Evolutionary conservation across 164 flowering plant species (phyloP).

Genomic region (Aristolochia californica): DNA sequence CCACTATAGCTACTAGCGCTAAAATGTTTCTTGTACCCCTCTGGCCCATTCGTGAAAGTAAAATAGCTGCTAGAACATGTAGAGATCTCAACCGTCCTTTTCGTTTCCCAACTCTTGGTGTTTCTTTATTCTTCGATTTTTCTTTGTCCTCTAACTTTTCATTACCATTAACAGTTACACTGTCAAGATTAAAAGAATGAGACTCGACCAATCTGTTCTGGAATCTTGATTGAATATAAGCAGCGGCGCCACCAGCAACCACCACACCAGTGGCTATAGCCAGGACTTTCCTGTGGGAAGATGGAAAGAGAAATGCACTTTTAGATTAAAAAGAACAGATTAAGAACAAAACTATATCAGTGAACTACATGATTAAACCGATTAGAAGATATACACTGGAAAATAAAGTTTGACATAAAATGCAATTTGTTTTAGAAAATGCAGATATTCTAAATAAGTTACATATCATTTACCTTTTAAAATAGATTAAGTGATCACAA

Average conservation of each 20-base stretch:
- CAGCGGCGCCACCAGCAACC: constrained; percentile 86
- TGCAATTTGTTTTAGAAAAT: too few species aligned
- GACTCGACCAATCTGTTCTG: constrained; percentile 15
- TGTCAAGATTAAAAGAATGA: constrained; percentile 24
- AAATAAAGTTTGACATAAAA: too few species aligned
- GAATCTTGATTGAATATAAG: constrained; percentile 52
- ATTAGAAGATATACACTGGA: background rate
- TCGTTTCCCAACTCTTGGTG: constrained; percentile 29
- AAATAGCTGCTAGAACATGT: constrained; percentile 62
- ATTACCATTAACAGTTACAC: constrained; percentile 26
- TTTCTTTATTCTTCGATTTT: constrained; percentile 18
- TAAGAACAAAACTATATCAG: too few species aligned
- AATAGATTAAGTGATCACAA: too few species aligned
- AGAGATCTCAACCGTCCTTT: constrained; percentile 71
- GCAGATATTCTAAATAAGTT: too few species aligned
- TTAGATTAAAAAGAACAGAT: too few species aligned
- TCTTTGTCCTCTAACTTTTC: constrained; percentile 19
- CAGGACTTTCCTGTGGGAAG: constrained; percentile 58
- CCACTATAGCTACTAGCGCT: constrained; percentile 63
- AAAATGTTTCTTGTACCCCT: constrained; percentile 63
- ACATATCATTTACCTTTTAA: too few species aligned
- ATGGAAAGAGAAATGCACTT: background rate
- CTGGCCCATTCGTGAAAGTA: constrained; percentile 74
- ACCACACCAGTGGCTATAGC: constrained; percentile 65
- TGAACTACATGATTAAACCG: background rate